phyloP scores from a whole-genome alignment of 2,329 filamentous ascomycete species.

The Mycosphaerella arachidis region DNA sequence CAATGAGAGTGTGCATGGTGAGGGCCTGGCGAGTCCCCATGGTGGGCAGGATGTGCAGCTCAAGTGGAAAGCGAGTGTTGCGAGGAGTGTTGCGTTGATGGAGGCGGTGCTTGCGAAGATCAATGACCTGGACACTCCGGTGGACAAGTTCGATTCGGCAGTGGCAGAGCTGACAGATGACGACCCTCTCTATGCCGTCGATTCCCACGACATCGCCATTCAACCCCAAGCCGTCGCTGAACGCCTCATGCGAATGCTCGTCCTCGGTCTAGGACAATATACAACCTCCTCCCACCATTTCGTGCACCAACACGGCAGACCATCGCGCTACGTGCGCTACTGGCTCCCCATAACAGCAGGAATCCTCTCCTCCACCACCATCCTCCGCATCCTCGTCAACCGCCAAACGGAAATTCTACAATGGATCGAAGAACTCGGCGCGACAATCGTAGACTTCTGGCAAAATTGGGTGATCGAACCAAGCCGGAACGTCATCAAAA shows the following conservation, averaged over 20 bases:
- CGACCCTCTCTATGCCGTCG: conserved; percentile 43
- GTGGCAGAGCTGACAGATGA: conserved; percentile 54
- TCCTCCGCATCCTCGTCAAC: conserved; percentile 73
- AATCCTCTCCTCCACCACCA: conserved; percentile 77
- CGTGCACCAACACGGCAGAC: conserved; percentile 66
- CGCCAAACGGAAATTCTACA: conserved; percentile 69
- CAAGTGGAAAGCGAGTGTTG: conserved; percentile 70
- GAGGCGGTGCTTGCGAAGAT: conserved; percentile 76
- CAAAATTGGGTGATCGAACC: conserved; percentile 93
- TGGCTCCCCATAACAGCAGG: conserved; percentile 74
- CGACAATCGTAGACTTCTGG: conserved; percentile 84
- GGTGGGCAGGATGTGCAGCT: conserved; percentile 30
- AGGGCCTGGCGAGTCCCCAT: conserved; percentile 21
- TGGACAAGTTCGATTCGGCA: conserved; percentile 53
- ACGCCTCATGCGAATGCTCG: conserved; percentile 65
- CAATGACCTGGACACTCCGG: conserved; percentile 53
- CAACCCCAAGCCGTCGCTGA: conserved; percentile 56
- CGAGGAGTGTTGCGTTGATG: conserved; percentile 78
- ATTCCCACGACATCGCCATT: conserved; percentile 26
- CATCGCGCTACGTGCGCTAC: conserved; percentile 71
- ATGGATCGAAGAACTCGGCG: conserved; percentile 75
- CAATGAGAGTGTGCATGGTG: conserved; percentile 40
- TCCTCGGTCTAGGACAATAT: conserved; percentile 65
- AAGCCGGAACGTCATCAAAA: conserved; percentile 74
- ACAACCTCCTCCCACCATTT: conserved; percentile 52